Evolutionary conservation across 768 basidiomycete species (phyloP), one percentile per base, ranked within the genome.

Genomic region (Daedalea quercina): DNA sequence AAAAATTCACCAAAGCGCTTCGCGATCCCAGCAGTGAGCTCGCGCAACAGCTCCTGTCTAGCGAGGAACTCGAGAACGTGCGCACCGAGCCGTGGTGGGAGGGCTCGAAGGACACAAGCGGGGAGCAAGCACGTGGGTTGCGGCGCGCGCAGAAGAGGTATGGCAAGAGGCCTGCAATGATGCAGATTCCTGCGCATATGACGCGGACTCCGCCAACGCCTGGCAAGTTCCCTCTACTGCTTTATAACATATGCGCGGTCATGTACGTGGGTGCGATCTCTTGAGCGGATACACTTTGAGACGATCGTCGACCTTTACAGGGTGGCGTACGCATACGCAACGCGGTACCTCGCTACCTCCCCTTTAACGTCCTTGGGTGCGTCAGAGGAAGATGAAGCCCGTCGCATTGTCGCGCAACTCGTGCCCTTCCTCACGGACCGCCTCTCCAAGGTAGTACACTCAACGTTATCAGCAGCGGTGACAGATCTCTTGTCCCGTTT

Each of bases 31-130:
- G 70, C n/a, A 78, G 83, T 61, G 77, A 77, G 45, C 66, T 84
- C 15, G 79, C 81, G 1, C 77, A 76, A 56, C 73, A 78, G 53
- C 74, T 92, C 1, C 65, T 91, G 20, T 67, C 78, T 25, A 81
- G 79, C 54, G 72, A 77, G 53, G 80, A 80, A 42, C 62, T 89
- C 1, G 74, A 75, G 25, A 66, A 69, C 3, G 75, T 73, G n/a
- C 72, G 67, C 20, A 67, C 68, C 3, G 68, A 71, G 3, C 90
- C 90, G 4, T 94, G 91, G 91, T 94, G 90, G 90, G 76, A 82
- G 51, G 68, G 61, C 19, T 57, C 61, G 1, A 15, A 45, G 2
- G 55, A 54, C 22, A 6, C 26, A 4, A 45, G 24, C n/a, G 51
- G 55, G 22, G 54, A n/a, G 9, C 33, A 45, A 20, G 43, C 50